Base-by-base conservation (phyloP, 2,329 filamentous ascomycete species). In the Trichoderma brevicompactum region DNA sequence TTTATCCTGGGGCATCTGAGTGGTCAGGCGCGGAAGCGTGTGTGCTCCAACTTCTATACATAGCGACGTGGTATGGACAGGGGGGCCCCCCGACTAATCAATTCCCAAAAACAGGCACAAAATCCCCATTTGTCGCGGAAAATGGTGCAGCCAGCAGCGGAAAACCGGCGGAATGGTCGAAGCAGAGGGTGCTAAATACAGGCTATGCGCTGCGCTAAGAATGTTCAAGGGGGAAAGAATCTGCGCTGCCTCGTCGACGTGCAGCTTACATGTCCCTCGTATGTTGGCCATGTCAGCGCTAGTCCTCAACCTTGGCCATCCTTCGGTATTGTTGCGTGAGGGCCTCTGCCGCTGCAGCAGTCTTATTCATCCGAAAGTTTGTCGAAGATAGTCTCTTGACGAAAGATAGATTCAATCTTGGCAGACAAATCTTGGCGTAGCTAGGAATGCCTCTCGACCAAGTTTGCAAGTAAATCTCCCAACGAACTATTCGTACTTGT, bases 271-370 rank as follows among this genome's bases (percentile, higher is more conserved):
- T 34, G 58, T 28, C 17, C 15, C 46, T 50, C 34, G 23, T 61
- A 52, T 23, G 59, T 62, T 62, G 59, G n/a, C 36, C 19, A 44
- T 52, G 59, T 62, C 59, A 62, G 59, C 59, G 59, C 59, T 62
- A 62, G 48, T 44, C 48, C 32, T 19, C 34, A 48, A 19, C 59
- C 38, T 43, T 53, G 59, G 23, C 12, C 28, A 7, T 28, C 23
- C 23, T 53, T 62, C 10, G n/a, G 48, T 5, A 36, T 40, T 15
- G 59, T 53, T 38, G 59, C 36, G 38, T 43, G 59, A 53, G 23
- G 17, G 23, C 28, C 23, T 52, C 8, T 62, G 59, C n/a, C 17
- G 48, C 46, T n/a, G 48, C 23, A 41, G 38, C 53, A 15, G 17
- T 52, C 15, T 61, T 52, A 13, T 32, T 40, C 46, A 50, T 50